These are phyloP conservation scores for Pseudogymnoascus sp. DNA, from an alignment of 2,329 filamentous ascomycete genomes.

Conservation along the genomic window DNA sequence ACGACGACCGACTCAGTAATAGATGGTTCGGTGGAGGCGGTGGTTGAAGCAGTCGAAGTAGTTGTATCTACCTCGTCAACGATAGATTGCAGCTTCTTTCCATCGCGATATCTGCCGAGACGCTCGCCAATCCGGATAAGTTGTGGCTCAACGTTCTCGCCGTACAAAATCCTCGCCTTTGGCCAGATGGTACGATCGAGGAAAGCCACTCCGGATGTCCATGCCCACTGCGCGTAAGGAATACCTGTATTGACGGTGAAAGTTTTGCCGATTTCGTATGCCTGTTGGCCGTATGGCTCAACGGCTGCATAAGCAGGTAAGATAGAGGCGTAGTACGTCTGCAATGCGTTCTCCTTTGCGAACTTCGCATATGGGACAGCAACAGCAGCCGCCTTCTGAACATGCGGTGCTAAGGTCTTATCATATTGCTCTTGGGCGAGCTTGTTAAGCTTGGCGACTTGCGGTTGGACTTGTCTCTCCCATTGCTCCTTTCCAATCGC, in stretches of 20 bases:
- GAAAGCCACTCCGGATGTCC: conserved; percentile 63
- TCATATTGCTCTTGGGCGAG: conserved; percentile 62
- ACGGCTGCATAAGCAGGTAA: conserved; percentile 69
- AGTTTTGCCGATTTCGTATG: conserved; percentile 58
- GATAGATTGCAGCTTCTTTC: conserved; percentile 53
- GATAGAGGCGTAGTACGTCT: conserved; percentile 65
- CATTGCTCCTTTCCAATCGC: conserved; percentile 65
- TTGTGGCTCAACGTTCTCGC: conserved; percentile 91
- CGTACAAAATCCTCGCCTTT: conserved; percentile 70
- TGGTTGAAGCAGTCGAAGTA: conserved; percentile 24
- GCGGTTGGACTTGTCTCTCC: conserved; percentile 70
- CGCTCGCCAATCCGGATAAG: conserved; percentile 86
- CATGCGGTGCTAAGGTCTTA: conserved; percentile 63
- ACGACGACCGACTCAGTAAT: conserved; percentile 17
- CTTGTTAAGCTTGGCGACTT: conserved; percentile 57
- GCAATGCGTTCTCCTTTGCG: conserved; percentile 53
- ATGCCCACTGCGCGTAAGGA: conserved; percentile 64
- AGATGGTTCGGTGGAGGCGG: conserved; percentile 20
- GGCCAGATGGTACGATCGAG: conserved; percentile 75
- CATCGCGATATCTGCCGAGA: conserved; percentile 64
- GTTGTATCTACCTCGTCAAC: conserved; percentile 45
- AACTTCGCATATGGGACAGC: conserved; percentile 67
- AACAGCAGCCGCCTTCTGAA: conserved; percentile 51
- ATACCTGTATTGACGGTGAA: conserved; percentile 64
- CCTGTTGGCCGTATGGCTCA: conserved; percentile 64